Conservation (phyloP, 352 stramenopile genomes). For the Phytophthora multivora region DNA sequence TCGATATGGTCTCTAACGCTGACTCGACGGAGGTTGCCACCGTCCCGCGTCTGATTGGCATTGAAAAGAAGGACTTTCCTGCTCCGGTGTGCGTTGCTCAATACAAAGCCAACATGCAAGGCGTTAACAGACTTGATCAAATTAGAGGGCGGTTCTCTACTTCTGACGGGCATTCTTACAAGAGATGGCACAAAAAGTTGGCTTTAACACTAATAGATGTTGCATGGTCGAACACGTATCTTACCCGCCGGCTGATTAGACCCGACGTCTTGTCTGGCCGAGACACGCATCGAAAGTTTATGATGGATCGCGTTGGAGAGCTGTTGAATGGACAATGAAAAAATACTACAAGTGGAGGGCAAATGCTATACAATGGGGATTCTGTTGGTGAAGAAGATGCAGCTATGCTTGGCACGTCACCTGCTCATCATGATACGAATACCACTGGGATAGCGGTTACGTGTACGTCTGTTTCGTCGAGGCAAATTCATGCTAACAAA, state of each 20-base stretch:
- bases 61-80: background rate
- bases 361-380: background rate
- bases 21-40: background rate
- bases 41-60: background rate
- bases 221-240: background rate
- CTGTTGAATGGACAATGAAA: background rate
- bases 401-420: too few relatives aligned
- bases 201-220: constrained; percentile 1
- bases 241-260: background rate
- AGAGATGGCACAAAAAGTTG: too few relatives aligned
- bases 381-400: too few relatives aligned
- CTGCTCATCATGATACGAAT: too few relatives aligned
- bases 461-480: too few relatives aligned
- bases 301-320: background rate
- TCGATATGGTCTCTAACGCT: background rate
- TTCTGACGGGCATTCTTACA: background rate
- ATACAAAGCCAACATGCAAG: background rate
- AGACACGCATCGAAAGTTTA: background rate
- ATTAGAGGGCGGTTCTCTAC: background rate
- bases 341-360: background rate
- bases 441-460: too few relatives aligned
- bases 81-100: background rate
- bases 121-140: background rate
- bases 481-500: too few relatives aligned
- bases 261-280: background rate